phyloP scores from a whole-genome alignment of 352 stramenopile genomes.

The Phytopythium sindhum region DNA sequence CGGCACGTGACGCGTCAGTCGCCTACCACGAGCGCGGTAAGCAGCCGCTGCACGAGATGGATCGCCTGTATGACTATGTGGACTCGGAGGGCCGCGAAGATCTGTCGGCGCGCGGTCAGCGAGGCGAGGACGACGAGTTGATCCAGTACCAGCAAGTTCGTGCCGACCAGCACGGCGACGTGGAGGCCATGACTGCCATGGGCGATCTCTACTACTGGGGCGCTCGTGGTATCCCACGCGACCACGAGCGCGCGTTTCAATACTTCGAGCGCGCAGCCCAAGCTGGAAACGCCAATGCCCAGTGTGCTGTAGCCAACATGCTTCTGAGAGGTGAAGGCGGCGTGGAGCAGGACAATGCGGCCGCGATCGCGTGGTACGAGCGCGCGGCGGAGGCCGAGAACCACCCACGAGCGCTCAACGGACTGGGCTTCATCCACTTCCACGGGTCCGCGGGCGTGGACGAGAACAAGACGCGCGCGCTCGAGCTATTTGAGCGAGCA shows the following conservation, averaged over 20 bases:
- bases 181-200: conserved; percentile 78
- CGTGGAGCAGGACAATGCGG: conserved; percentile 54
- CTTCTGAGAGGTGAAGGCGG: conserved; percentile 84
- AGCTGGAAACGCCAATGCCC: conserved; percentile 43
- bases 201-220: conserved; percentile 91
- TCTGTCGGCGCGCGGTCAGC: conserved; percentile 22
- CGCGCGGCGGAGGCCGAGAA: conserved; percentile 53
- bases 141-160: conserved; percentile 85
- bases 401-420: conserved; percentile 82
- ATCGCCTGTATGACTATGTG: conserved; percentile 63
- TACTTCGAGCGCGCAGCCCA: conserved; percentile 78
- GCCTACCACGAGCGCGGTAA: conserved; percentile 68
- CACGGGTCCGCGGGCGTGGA: conserved; percentile 58
- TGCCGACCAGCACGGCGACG: conserved; percentile 72
- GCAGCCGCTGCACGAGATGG: conserved; percentile 77
- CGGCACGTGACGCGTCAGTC: conserved; percentile 35
- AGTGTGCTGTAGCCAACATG: conserved; percentile 82
- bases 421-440: conserved; percentile 89
- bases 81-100: conserved; percentile 49
- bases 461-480: conserved; percentile 75
- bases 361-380: conserved; percentile 77
- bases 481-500: conserved; percentile 82
- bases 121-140: conserved; percentile 79
- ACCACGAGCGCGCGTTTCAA: conserved; percentile 62
- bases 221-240: conserved; percentile 56